Conservation (phyloP, 108 stramenopile species). For the Schizochytrium sp. region DNA sequence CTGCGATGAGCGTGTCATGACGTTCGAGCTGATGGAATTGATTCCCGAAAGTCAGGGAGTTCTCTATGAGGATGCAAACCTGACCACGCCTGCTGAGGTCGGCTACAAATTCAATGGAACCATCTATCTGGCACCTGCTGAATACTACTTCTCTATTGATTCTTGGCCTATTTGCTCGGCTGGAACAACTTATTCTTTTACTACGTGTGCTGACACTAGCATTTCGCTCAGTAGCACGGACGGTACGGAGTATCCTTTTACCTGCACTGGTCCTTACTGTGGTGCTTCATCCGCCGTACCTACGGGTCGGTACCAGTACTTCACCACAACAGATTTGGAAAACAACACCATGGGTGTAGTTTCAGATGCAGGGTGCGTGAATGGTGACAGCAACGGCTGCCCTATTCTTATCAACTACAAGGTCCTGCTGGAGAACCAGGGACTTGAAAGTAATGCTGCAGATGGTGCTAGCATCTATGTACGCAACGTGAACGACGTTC, state of each 20-base stretch:
- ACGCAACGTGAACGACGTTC: slow-evolving; percentile 17
- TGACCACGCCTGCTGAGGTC: not conserved
- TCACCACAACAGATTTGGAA: not conserved
- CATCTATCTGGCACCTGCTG: not conserved
- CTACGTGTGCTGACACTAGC: not conserved
- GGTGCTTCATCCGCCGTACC: not conserved
- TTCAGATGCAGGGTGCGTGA: not conserved
- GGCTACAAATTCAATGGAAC: not conserved
- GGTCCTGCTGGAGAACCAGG: not conserved
- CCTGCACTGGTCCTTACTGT: not conserved
- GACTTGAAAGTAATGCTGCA: not conserved
- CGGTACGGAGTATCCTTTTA: not conserved
- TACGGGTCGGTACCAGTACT: not conserved
- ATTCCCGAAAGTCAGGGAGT: not conserved
- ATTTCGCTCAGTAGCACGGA: not conserved
- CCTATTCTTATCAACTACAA: slow-evolving; percentile 19
- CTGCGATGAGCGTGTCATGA: not conserved
- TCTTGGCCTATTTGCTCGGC: slow-evolving; percentile 12
- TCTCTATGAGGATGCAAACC: not conserved
- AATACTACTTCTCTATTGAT: not conserved
- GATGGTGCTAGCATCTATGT: not conserved
- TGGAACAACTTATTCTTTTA: not conserved
- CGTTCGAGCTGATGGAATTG: not conserved
- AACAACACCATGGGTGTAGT: not conserved
- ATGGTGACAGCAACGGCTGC: not conserved